Percentiles rank a stretch among this genome's conserved stretches.
Evolutionary conservation across 192 early-diverging fungal species (phyloP).

Genomic region (Backusella circina): DNA sequence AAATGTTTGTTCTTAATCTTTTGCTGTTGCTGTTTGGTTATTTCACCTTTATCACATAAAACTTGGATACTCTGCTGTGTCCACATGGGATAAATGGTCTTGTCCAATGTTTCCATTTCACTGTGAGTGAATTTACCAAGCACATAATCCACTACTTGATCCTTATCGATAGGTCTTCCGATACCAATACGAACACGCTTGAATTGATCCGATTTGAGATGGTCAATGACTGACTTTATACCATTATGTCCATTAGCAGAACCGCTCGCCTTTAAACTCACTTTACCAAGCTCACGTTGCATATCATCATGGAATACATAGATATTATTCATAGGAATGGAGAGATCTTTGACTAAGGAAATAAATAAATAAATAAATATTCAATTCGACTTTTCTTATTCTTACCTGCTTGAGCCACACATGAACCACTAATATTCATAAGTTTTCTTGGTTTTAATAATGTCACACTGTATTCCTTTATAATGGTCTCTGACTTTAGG

Average conservation of each 20-base stretch:
- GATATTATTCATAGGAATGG: slow-evolving; percentile 40
- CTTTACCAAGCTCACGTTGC: slow-evolving; percentile 58
- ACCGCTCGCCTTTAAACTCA: slow-evolving; percentile 57
- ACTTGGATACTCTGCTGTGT: neutral
- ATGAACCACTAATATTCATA: slow-evolving; percentile 70
- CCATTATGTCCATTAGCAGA: slow-evolving; percentile 78
- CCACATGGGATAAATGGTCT: slow-evolving; percentile 37
- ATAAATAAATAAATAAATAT: neutral
- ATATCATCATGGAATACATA: slow-evolving; percentile 75
- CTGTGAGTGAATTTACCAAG: slow-evolving; percentile 44
- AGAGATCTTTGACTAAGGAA: slow-evolving; percentile 42
- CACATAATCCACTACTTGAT: slow-evolving; percentile 55
- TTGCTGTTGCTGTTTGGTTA: slow-evolving; percentile 9
- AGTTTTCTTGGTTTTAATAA: slow-evolving; percentile 60
- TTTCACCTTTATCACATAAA: slow-evolving; percentile 15
- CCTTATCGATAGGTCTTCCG: slow-evolving; percentile 49
- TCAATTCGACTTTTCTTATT: too few species aligned
- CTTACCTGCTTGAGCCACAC: slow-evolving; percentile 60
- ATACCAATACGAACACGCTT: slow-evolving; percentile 64
- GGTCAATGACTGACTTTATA: slow-evolving; percentile 59
- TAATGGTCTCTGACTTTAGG: slow-evolving; percentile 14
- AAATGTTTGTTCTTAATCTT: neutral
- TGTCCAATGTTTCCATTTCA: slow-evolving; percentile 48
- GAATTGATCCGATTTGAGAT: slow-evolving; percentile 51
- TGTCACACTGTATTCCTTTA: slow-evolving; percentile 35